Evolutionary conservation across 345 rosid genomes (phyloP), one percentile per base, ranked within the genome.

Genomic region (Aquilaria yunnanensis): DNA sequence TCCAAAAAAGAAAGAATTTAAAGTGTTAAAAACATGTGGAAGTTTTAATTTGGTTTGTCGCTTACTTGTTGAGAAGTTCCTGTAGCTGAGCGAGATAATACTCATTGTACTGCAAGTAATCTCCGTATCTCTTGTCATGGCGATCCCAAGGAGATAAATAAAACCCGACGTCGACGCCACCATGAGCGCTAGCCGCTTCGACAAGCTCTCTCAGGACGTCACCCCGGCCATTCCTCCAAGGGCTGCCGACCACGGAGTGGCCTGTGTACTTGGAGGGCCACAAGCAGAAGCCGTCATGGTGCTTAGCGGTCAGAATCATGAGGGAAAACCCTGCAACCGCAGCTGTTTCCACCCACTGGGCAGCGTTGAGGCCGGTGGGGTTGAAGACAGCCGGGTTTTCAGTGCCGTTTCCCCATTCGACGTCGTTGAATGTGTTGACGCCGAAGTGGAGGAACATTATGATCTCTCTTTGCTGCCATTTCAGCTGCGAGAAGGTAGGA

Each of bases 401-500:
- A 0, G 65, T 62, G 45, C 90, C 87, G 9, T 83, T 85, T 8
- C 90, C 87, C 90, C 90, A 70, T 62, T 85, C 90, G 9, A 78
- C 71, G 66, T 76, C 74, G 0, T 87, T 85, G 84, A 82, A 85
- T 2, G 90, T 85, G 72, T 85, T 85, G 72, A 82, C 83, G 1
- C 87, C 90, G 7, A 85, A 85, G 70, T 85, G 90, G 57, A 85
- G 75, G 72, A 85, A 80, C 85, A 85, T 80, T 54, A 85, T 80
- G 61, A 85, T 32, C 62, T 85, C 90, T 12, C 87, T 70, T 54
- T 82, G 80, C 32, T 85, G 90, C 90, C 90, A 85, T 78, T 82
- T 71, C 37, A 85, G 65, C 43, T 85, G 87, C 51, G 85, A 72
- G 64, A 49, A 80, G 1, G 85, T 61, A 2, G 90, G 90, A 0